Conservation (phyloP, 2,329 filamentous ascomycete genomes). For the Fusarium sp. region DNA sequence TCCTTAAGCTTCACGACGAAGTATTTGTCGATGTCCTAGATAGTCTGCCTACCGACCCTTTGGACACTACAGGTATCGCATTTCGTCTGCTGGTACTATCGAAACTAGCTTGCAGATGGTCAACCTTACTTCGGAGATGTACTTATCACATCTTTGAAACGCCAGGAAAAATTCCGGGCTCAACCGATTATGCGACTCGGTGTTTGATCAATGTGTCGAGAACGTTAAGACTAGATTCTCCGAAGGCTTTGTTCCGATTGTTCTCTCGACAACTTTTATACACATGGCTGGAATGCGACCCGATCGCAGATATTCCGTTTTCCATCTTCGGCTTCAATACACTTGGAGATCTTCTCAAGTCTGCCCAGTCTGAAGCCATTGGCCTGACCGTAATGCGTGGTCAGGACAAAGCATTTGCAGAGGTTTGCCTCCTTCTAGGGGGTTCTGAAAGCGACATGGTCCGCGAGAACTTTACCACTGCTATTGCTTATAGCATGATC, state of each 20-base stretch:
- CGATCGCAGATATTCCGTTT: constrained; percentile 80
- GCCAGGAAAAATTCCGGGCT: constrained; percentile 76
- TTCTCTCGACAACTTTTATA: constrained; percentile 92
- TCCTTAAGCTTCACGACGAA: constrained; percentile 84
- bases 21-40: constrained; percentile 87
- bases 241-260: constrained; percentile 80
- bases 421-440: constrained; percentile 70
- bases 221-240: constrained; percentile 72
- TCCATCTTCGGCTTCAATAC: constrained; percentile 83
- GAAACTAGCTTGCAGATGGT: constrained; percentile 83
- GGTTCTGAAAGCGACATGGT: constrained; percentile 69
- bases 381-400: constrained; percentile 87
- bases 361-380: constrained; percentile 81
- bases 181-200: constrained; percentile 76
- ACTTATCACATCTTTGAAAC: constrained; percentile 96
- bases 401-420: constrained; percentile 71
- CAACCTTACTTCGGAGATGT: constrained; percentile 85
- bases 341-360: constrained; percentile 75
- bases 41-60: constrained; percentile 78
- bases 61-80: constrained; percentile 84
- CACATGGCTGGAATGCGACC: constrained; percentile 82
- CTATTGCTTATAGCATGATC: constrained; percentile 85
- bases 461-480: constrained; percentile 77
- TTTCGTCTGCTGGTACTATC: constrained; percentile 82
- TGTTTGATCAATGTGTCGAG: constrained; percentile 77